Percentiles rank a stretch among this genome's conserved stretches.
Evolutionary conservation across 176 grass and related monocot genomes (phyloP).

Genomic region (Bonia amplexicaulis): DNA sequence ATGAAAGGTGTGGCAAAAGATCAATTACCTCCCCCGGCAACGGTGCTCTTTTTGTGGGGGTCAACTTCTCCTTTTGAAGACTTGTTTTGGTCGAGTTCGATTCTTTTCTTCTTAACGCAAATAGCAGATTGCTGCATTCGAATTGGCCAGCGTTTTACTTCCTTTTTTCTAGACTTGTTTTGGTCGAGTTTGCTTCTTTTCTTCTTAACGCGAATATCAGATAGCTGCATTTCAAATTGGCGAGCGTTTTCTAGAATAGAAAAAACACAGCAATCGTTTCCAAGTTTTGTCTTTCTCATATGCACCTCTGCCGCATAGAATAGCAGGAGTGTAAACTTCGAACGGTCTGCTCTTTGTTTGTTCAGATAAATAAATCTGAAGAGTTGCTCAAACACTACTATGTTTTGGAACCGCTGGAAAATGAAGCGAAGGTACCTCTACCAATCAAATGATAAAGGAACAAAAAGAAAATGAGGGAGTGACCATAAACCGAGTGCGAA

Average conservation of each 20-base stretch:
- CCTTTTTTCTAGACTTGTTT: neutral
- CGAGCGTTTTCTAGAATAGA: neutral
- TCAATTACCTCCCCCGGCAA: too few relatives aligned
- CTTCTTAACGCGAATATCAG: neutral
- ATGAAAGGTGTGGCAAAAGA: too few relatives aligned
- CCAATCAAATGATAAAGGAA: neutral
- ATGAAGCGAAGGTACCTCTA: neutral
- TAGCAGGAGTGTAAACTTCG: neutral
- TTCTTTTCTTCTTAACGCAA: neutral
- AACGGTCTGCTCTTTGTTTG: neutral
- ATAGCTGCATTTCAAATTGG: neutral
- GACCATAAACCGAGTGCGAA: too few relatives aligned
- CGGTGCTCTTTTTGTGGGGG: conserved; percentile 8
- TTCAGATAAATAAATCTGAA: neutral
- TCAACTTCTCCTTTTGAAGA: too few relatives aligned
- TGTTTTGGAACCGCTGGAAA: neutral
- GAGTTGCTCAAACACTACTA: neutral
- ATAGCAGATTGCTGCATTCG: neutral
- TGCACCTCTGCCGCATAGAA: neutral
- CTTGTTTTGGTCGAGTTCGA: neutral
- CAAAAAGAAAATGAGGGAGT: neutral
- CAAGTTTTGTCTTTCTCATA: neutral
- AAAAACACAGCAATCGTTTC: neutral
- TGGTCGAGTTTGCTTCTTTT: neutral
- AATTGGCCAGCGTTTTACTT: neutral